These are phyloP conservation scores for Inga laurina DNA, from an alignment of 306 rosid genomes.

Conservation along the genomic window DNA sequence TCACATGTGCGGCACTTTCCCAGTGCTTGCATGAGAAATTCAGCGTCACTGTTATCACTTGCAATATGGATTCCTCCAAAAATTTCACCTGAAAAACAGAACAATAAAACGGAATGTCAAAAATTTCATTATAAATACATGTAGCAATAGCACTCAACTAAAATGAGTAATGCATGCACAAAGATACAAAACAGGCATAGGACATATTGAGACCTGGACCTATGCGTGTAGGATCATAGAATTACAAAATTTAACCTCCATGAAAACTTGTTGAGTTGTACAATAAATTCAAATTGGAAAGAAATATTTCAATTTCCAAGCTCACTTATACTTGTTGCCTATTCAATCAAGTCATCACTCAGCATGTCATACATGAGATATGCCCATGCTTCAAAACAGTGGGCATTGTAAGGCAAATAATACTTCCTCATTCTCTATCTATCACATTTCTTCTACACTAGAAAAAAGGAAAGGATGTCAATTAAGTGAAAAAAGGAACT, in stretches of 20 bases:
- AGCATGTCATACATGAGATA: neutral
- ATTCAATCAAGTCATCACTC: neutral
- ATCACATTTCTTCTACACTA: neutral
- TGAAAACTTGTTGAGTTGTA: neutral
- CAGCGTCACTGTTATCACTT: conserved; percentile 68
- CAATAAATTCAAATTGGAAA: neutral
- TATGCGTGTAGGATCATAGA: neutral
- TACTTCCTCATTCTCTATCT: neutral
- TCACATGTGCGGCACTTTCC: conserved; percentile 56
- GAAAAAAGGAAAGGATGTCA: neutral
- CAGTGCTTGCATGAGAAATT: conserved; percentile 67
- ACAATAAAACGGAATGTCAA: neutral
- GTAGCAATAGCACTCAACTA: conserved; percentile 6
- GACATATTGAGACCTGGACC: conserved; percentile 7
- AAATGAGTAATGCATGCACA: neutral
- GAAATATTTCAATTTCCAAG: neutral
- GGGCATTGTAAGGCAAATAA: neutral
- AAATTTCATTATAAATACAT: neutral
- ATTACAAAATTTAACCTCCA: conserved; percentile 8
- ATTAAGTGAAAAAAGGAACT: neutral
- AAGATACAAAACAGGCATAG: conserved; percentile 11
- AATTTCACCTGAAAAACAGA: conserved; percentile 67
- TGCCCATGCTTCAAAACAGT: neutral
- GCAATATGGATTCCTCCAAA: conserved; percentile 71
- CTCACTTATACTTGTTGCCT: neutral